These are phyloP conservation scores for Magnaporthiopsis rhizophila DNA, from an alignment of 2,329 filamentous ascomycete species.

Conservation along the genomic window DNA sequence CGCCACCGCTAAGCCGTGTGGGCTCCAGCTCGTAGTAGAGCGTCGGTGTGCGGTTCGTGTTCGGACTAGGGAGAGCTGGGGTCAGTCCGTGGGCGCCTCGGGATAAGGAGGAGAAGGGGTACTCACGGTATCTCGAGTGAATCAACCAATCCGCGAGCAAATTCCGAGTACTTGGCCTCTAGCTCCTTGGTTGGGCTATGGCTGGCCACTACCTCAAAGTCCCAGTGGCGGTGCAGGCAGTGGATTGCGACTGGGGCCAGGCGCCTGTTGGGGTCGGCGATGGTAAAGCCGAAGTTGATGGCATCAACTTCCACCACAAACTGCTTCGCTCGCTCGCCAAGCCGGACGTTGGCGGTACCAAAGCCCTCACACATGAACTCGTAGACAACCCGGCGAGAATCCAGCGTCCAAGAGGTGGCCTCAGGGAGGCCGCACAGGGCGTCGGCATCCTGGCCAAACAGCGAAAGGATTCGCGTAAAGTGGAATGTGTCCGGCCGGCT, in stretches of 20 bases:
- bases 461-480: slow-evolving; percentile 22
- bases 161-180: slow-evolving; percentile 15
- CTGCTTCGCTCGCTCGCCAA: slow-evolving; percentile 1
- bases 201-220: slow-evolving; percentile 18
- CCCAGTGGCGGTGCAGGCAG: slow-evolving; percentile 23
- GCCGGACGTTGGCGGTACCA: not conserved
- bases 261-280: slow-evolving; percentile 14
- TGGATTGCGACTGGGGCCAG: slow-evolving; percentile 19
- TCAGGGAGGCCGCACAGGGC: not conserved
- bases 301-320: slow-evolving; percentile 18
- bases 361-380: slow-evolving; percentile 15
- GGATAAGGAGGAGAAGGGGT: not conserved
- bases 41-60: not conserved
- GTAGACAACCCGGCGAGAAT: slow-evolving; percentile 12
- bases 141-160: slow-evolving; percentile 18
- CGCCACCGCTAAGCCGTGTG: not conserved
- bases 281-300: slow-evolving; percentile 14
- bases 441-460: slow-evolving; percentile 14
- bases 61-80: not conserved
- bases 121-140: slow-evolving; percentile 17
- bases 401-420: not conserved
- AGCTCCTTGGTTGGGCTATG: slow-evolving; percentile 14
- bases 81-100: not conserved
- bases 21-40: not conserved
- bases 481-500: slow-evolving; percentile 12